Conservation (phyloP, 208 protist species). For the Trypanosoma melophagium region DNA sequence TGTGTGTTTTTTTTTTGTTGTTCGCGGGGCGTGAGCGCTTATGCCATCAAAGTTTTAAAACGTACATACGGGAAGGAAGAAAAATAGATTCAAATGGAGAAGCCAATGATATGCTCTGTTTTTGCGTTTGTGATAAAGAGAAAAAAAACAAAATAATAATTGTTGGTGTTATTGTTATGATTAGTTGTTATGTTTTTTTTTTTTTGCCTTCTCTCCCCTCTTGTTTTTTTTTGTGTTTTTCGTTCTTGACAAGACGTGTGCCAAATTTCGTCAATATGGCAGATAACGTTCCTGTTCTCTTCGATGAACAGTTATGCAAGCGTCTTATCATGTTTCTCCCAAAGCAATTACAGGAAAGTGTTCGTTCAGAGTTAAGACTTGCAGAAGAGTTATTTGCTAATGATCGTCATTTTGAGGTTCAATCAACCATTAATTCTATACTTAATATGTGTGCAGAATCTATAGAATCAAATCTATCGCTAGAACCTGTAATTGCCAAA, state of each 20-base stretch:
- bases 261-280: background rate
- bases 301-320: conserved; percentile 28
- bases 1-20: no score
- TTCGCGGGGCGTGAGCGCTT: no score
- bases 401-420: conserved; percentile 57
- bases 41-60: no score
- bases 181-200: conserved; percentile 20
- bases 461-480: background rate
- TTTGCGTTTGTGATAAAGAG: no score
- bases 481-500: conserved; percentile 18
- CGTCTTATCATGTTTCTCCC: conserved; percentile 27
- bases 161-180: no score
- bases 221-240: background rate
- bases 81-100: no score
- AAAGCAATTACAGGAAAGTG: conserved; percentile 18
- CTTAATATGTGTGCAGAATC: conserved; percentile 21
- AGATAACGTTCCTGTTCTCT: conserved; percentile 3
- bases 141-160: no score
- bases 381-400: conserved; percentile 36
- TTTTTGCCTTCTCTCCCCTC: background rate
- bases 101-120: no score
- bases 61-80: no score
- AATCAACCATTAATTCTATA: conserved; percentile 35
- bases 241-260: background rate
- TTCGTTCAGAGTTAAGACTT: conserved; percentile 19